Evolutionary conservation across 306 rosid genomes (phyloP), one percentile per base, ranked within the genome.

Genomic region (Malus orientalis): DNA sequence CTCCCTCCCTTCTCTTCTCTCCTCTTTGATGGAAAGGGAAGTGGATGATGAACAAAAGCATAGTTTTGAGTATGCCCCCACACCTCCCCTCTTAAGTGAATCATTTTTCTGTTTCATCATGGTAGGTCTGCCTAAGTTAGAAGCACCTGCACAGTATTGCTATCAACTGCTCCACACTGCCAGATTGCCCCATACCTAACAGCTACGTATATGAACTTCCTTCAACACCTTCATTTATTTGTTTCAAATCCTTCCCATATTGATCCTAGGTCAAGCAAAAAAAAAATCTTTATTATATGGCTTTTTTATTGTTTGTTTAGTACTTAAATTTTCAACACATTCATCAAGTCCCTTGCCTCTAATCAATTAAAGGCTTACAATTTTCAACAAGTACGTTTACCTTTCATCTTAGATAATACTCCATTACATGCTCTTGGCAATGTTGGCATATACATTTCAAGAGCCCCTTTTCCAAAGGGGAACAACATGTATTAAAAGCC

Each of bases 31-130:
- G 68, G 67, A 74, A 74, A 73, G 81, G 81, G 61, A 44, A 45
- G 57, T 38, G 76, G 92, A 82, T 92, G 91, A 84, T 84, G 80
- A 86, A 84, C 84, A 85, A 79, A 84, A 73, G 75, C 82, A 86
- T 75, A 78, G 73, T 75, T 61, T 30, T 54, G 47, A 71, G 27
- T 82, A 78, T 77, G 90, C 91, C 89, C 89, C 96, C 91, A 85
- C 68, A 70, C 71, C 18, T 54, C 69, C 81, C 72, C 44, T 77
- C 84, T 79, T 47, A 71, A 75, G 70, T 75, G 82, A 84, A 87
- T 64, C 79, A 75, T 68, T 23, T 72, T 68, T 70, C 62, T 29
- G 73, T 73, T 81, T 51, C 74, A 19, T 82, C 44, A 76, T 83
- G 82, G 70, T 79, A 62, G 27, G 61, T 57, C 12, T 83, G 86